Evolutionary conservation across 441 rosid genomes (phyloP), one percentile per base, ranked within the genome.

Genomic region (Euphorbia schlechtendalii): DNA sequence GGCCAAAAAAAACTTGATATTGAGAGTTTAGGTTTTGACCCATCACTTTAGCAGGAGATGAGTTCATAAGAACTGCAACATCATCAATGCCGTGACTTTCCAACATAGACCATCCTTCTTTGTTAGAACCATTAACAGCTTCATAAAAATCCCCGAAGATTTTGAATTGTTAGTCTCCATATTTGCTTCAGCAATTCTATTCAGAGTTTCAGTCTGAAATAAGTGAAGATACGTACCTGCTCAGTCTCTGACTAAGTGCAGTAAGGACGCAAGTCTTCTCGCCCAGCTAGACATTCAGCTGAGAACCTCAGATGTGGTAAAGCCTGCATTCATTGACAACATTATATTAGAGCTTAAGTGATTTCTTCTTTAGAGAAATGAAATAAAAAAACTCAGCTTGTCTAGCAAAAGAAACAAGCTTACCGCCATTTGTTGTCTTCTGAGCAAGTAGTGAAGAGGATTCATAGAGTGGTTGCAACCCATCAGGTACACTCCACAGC

Each of bases 401-500:
- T 36, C 65, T 27, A 41, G 53, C 14, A n/a, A 10, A 59, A 48
- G 64, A 65, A 56, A 72, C 45, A 71, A 65, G 65, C 90, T 79
- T 75, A 92, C 24, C 9, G 92, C 94, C 92, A 92, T n/a, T 79
- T 55, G 98, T 90, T 59, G 86, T 85, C 83, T 86, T 92, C 73
- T 92, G 98, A 4, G 98, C 17, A 34, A 12, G 24, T 17, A 69
- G 24, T 21, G 15, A 13, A 92, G 63, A 92, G 72, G 76, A 92
- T 73, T 97, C 96, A 90, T 92, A 92, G 41, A 90, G 86, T 0
- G 98, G 92, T 38, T 97, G 97, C 71, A 92, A 65, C 64, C 90
- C 98, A 80, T 92, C 98, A 40, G 98, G 98, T 56, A 92, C 98
- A 58, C 89, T 85, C 89, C 96, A 83, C 27, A 92, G 72, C 76